Base-by-base conservation (phyloP, 345 rosid species). In the Citrus hindsii region DNA sequence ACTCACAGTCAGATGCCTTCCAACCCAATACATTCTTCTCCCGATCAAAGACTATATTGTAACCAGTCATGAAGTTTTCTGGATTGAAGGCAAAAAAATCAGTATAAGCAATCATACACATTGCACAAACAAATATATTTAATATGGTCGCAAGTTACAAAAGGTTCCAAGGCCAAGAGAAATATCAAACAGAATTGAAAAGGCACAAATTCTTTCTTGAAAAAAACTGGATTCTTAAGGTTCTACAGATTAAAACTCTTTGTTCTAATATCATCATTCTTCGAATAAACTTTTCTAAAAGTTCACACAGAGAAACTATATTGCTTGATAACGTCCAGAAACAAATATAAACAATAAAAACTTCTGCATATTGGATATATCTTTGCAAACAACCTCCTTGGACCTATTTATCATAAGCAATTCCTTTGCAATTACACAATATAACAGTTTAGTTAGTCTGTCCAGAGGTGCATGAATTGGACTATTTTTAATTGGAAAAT, bases 1-100 rank as follows among this genome's bases (percentile, higher is more conserved):
- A 84, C 97, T 90, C 87, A 93, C 98, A 93, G 76, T 91, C 71
- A 58, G 97, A 87, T 82, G 76, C 84, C 83, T 77, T 91, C 97
- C 97, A 93, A 10, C 94, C 92, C 38, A 93, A 84, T 28, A 85
- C 63, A 60, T 86, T 84, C 77, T 84, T 89, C 81, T 93, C 95
- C 2, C 92, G 92, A 79, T 92, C 86, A 70, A 94, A 94, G 73
- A 93, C 87, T 25, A 93, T 77, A 0, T 82, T 89, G 72, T 93
- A 87, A 70, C 94, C 95, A 0, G 88, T 91, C 98, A 93, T 91
- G 86, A 93, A 92, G 85, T 93, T 93, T 84, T 93, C 97, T 94
- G 92, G 78, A 79, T 68, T 37, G 35, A 25, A 53, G 62, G 24
- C 37, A 78, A 33, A 21, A 32, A 40, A 59, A 53, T 30, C 59